These are phyloP conservation scores for Aspergillus sp. DNA, from an alignment of 2,329 filamentous ascomycete genomes.

Conservation along the genomic window DNA sequence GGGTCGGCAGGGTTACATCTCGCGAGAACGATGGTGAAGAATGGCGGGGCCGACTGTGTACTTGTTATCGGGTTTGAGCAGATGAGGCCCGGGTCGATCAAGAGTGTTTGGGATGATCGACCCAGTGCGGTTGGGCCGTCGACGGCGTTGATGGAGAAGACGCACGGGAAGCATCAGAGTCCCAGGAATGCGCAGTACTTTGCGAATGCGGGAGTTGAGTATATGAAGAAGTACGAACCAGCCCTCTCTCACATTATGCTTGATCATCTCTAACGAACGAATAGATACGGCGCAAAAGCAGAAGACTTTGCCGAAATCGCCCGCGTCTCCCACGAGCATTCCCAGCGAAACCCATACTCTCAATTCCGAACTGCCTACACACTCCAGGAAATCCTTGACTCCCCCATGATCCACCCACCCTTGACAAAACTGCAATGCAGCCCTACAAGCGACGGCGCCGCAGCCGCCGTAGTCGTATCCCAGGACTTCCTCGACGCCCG, in stretches of 20 bases:
- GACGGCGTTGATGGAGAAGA: conserved; percentile 78
- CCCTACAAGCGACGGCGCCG: conserved; percentile 90
- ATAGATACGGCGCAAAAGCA: conserved; percentile 75
- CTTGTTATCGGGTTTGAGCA: conserved; percentile 96
- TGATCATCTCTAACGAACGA: background rate
- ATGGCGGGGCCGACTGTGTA: conserved; percentile 83
- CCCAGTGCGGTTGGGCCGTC: conserved; percentile 76
- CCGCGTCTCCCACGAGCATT: conserved; percentile 90
- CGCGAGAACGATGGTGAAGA: conserved; percentile 76
- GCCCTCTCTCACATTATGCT: background rate
- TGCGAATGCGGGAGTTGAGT: conserved; percentile 89
- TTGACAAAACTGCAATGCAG: conserved; percentile 98
- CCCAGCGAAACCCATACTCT: conserved; percentile 89
- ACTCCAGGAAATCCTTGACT: conserved; percentile 75
- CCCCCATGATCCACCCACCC: conserved; percentile 79
- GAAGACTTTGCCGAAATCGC: conserved; percentile 96
- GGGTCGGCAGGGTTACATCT: conserved; percentile 87
- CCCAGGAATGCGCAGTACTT: conserved; percentile 92
- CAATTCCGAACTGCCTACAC: conserved; percentile 95
- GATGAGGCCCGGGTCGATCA: conserved; percentile 91
- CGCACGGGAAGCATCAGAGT: conserved; percentile 77
- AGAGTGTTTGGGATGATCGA: conserved; percentile 82
- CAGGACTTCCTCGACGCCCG: conserved; percentile 84
- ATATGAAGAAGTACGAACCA: conserved; percentile 77
- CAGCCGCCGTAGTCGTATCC: conserved; percentile 85